Base-by-base conservation (phyloP, 495 filamentous ascomycete genomes). In the Talaromyces nanjingensis region DNA sequence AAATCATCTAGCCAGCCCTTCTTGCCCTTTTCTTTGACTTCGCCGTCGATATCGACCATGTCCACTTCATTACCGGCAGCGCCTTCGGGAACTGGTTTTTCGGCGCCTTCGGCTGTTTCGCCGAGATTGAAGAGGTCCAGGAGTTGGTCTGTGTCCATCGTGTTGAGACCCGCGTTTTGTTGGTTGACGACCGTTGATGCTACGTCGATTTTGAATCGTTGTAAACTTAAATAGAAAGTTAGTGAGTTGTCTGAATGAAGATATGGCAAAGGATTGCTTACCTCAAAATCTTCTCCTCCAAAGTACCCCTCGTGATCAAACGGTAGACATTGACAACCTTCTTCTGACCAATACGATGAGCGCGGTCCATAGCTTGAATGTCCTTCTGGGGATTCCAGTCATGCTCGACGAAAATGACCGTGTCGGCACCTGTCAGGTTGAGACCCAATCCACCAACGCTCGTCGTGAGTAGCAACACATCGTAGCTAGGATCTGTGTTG, bases 381-480 rank as follows among this genome's bases (percentile, higher is more conserved):
- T 98, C 94, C 75, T 96, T 96, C 72, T 98, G 96, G 34, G 94
- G 94, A 71, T 98, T 98, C 94, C 94, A 98, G 74, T 98, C 94
- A 74, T 98, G 94, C 76, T 98, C 94, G 27, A 98, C 96, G 70
- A 98, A 98, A 67, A 98, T 98, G 66, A 98, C 94, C 0, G 94
- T 98, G 76, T 98, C 94, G 8, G 94, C 94, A 65, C 94, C 94
- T 11, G 94, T 98, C 31, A 98, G 81, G 73, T 98, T 98, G 60
- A 98, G 83, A 24, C 94, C 94, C 24, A 98, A 79, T 65, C 94
- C 94, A 74, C 94, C 94, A 59, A 98, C 93, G 68, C 88, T 91
- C 14, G 94, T 98, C 1, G 96, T 98, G 62, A 98, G 76, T 9
- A 98, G 86, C 34, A 98, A 76, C 49, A 91, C 89, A 74, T 98